Base-by-base conservation (phyloP, 768 basidiomycete species). In the Lactifluus rugatus region DNA sequence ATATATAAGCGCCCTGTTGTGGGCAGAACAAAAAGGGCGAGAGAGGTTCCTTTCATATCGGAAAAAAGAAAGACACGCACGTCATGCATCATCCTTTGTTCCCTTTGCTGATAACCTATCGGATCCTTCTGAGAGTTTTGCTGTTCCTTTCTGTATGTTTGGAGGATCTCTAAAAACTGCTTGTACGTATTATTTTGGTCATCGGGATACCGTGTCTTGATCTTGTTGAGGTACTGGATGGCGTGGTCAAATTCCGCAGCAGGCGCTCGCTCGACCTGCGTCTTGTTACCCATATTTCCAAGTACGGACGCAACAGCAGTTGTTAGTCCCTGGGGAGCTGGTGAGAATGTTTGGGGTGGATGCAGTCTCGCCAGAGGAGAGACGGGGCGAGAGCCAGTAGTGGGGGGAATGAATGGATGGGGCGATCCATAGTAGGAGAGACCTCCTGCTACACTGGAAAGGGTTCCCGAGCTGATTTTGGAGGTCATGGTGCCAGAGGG, bases 141-240 rank as follows among this genome's bases (percentile, higher is more conserved):
- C 60, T 75, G 67, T 63, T 94, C 89, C 68, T 89, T 89, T 67
- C 90, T 87, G 73, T 91, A 90, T 45, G 85, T 81, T 72, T 93
- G 90, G 61, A 93, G 72, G 48, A 93, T 89, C 73, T 93, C 90
- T 65, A 93, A 73, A 67, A 93, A 93, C 66, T 88, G 84, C 70
- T 91, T 91, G 73, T 93, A 93, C 21, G 63, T 64, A 32, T 87
- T 93, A 66, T 93, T 91, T n/a, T 87, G 83, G 59, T 96, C 93
- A 63, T 87, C 83, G 11, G 81, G 73, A 71, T 87, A 98, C 21
- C 93, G 84, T 17, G 84, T 84, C 74, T 98, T 98, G 76, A 99
- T 98, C 76, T 94, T 95, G 80, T 96, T 97, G 66, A 99, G 84
- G 70, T 94, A 99, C 66, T 92, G 84, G 62, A 98, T 98, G 14